Base-by-base conservation (phyloP, 257 asterid species). In the Verbena officinalis region DNA sequence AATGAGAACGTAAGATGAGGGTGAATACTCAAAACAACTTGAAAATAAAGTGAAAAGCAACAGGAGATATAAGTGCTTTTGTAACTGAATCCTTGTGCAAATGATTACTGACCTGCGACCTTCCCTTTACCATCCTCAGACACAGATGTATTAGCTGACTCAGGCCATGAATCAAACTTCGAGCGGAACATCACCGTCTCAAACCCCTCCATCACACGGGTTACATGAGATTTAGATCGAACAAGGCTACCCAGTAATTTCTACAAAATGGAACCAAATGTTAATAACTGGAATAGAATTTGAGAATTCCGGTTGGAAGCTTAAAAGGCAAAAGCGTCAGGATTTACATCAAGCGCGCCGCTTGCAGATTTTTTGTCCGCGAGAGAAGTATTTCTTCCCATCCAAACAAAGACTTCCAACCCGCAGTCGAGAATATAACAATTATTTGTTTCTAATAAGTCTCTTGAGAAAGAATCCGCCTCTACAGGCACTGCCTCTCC, bases 151-250 rank as follows among this genome's bases (percentile, higher is more conserved):
- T 77, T 82, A 23, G 69, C 65, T 16, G 80, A 30, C 51, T 84
- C 80, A 22, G 95, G 88, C 97, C 97, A 90, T 21, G 83, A 81
- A 67, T 73, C 84, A 65, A 90, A 90, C 74, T 84, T 75, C 33
- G 89, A 81, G 68, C 76, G 77, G 73, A 90, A 90, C 57, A 75
- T 64, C 50, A 83, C 82, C 27, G 95, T 85, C 81, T 90, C 96
- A 55, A 72, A 82, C 70, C 97, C 96, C 81, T 90, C 95, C 60
- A 85, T 76, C 69, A 84, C 73, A 49, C 81, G 78, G 67, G 68
- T 68, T 60, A 80, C 10, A 49, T 69, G 83, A 68, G 75, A 65
- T 17, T 65, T 72, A 10, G 84, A 44, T 73, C 81, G 70, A 48
- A 73, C 82, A n/a, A 51, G 73, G 59, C 58, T 69, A 30, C 40